Base-by-base conservation (phyloP, 345 rosid species). In the Hibiscus tridactylites region DNA sequence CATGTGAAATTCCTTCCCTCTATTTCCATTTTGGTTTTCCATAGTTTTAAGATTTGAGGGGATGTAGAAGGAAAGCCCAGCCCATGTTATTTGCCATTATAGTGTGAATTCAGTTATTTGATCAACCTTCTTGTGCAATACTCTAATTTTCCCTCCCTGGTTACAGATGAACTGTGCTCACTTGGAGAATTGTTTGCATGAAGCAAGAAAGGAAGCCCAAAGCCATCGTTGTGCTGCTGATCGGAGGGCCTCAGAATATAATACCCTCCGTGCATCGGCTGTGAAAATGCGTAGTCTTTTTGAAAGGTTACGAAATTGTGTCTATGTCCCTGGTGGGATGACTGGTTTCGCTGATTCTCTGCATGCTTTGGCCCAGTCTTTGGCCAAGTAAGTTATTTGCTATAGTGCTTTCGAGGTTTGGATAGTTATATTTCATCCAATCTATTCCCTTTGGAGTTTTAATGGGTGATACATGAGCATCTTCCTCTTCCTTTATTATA, bases 121-220 rank as follows among this genome's bases (percentile, higher is more conserved):
- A 15, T 31, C 15, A 28, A 26, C 0, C 6, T 13, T 71, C 53
- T 1, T 42, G 21, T 58, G 12, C 37, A 29, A 44, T 26, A 24
- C n/a, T 19, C 19, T 61, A 19, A 19, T 26, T 62, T 46, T n/a
- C 57, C 49, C 9, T 17, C 13, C 39, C 59, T 71, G 24, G 13
- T 61, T 35, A 82, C 86, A 96, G 98, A 91, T 96, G 97, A 96
- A 96, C 71, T 89, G 98, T 78, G 99, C 92, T 53, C 98, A 89
- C 87, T 82, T 96, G 80, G 99, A 96, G 84, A 96, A 89, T 77
- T 89, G 95, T 80, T 85, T 96, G 83, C 98, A 96, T 80, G 98
- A 96, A 80, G 98, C 97, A 76, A 91, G 99, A 81, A 90, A 96
- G 80, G 99, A 92, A 84, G 98, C 96, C 44, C 98, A 96, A 75